Percentiles rank a stretch among this genome's conserved stretches.
These are phyloP conservation scores for Golubevia pallescens DNA, from an alignment of 1,284 basidiomycete genomes.

Conservation along the genomic window DNA sequence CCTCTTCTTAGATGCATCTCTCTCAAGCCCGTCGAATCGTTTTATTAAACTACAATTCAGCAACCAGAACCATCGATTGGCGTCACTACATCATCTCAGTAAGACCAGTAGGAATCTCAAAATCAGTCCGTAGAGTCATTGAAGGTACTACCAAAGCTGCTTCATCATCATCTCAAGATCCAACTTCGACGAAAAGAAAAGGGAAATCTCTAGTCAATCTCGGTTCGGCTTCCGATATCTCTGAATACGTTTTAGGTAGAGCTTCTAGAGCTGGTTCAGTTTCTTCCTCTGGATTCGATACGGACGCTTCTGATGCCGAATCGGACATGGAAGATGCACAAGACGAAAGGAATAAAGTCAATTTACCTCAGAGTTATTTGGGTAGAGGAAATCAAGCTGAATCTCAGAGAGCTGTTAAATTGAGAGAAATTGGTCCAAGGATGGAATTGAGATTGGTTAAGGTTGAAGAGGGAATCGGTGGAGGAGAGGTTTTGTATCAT, in stretches of 20 bases:
- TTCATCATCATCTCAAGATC: conserved; percentile 58
- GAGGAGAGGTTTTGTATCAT: conserved; percentile 79
- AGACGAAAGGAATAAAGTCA: conserved; percentile 70
- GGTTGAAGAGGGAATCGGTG: conserved; percentile 82
- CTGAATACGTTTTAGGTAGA: conserved; percentile 86
- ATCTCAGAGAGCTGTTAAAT: conserved; percentile 83
- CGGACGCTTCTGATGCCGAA: conserved; percentile 69
- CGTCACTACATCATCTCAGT: conserved; percentile 95
- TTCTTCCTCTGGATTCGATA: conserved; percentile 70
- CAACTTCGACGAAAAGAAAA: conserved; percentile 14
- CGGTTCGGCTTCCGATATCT: conserved; percentile 87
- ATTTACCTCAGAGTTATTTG: conserved; percentile 88
- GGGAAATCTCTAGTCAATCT: conserved; percentile 74
- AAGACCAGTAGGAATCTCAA: conserved; percentile 90
- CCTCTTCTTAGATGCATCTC: conserved; percentile 70
- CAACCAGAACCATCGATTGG: conserved; percentile 85
- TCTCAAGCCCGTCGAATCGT: conserved; percentile 88
- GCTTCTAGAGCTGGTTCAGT: conserved; percentile 72
- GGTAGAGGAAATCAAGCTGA: conserved; percentile 92
- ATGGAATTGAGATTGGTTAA: conserved; percentile 93
- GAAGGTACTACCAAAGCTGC: conserved; percentile 71
- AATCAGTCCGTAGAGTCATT: conserved; percentile 85
- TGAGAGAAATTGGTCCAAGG: conserved; percentile 93
- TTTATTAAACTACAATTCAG: conserved; percentile 87
- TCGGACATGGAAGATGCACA: conserved; percentile 83